Evolutionary conservation across 2,329 filamentous ascomycete genomes (phyloP).

Genomic region (Clonostachys solani): DNA sequence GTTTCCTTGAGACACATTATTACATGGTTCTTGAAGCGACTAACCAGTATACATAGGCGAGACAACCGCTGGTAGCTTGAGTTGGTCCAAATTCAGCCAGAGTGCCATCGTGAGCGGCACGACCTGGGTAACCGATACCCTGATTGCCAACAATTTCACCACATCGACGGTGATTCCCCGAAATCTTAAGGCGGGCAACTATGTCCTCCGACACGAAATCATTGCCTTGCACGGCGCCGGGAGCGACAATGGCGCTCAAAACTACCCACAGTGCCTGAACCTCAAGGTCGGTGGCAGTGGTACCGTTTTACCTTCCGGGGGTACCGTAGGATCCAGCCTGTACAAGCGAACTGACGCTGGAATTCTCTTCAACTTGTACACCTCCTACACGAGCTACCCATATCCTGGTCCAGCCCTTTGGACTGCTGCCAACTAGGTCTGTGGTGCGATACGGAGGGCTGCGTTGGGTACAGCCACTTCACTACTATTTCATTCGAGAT

Average conservation of each 20-base stretch:
- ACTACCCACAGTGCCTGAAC: conserved; percentile 46
- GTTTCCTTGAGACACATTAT: conserved; percentile 38
- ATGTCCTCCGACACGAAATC: conserved; percentile 45
- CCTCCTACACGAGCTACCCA: conserved; percentile 8
- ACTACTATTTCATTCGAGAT: no score
- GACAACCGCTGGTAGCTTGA: conserved; percentile 42
- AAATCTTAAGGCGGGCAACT: conserved; percentile 26
- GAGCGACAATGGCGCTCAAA: conserved; percentile 38
- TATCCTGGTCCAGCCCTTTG: conserved; percentile 13
- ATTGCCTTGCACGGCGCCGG: conserved; percentile 39
- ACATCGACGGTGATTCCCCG: conserved; percentile 20
- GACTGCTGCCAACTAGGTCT: conserved; percentile 6
- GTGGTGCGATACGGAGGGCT: no score
- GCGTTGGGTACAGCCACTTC: no score
- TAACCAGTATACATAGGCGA: conserved; percentile 40
- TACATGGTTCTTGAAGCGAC: neutral
- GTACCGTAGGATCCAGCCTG: conserved; percentile 17
- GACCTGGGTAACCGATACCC: conserved; percentile 25
- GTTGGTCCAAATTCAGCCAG: conserved; percentile 60
- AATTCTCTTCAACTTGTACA: conserved; percentile 18
- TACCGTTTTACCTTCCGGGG: conserved; percentile 16
- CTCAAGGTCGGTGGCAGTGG: conserved; percentile 34
- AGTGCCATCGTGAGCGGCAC: conserved; percentile 39
- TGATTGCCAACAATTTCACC: conserved; percentile 32
- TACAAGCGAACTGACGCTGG: conserved; percentile 15